Percentiles rank a stretch among this genome's conserved stretches.
phyloP scores from a whole-genome alignment of 768 basidiomycete species.

The Leccinum subtestaceum region DNA sequence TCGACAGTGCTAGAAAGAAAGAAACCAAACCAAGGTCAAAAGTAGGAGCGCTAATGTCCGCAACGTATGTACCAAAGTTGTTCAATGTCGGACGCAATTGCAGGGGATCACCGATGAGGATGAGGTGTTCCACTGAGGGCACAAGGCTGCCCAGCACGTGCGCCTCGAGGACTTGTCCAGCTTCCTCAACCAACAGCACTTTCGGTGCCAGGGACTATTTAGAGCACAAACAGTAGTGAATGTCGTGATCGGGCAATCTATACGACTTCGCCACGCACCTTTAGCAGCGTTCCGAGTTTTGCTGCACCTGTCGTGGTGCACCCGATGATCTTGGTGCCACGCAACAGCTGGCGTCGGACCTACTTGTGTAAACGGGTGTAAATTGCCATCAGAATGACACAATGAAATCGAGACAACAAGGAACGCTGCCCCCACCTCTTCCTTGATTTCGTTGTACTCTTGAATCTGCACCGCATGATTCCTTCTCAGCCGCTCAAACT shows the following conservation, averaged over 20 bases:
- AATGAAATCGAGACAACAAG: neutral
- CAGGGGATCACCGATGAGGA: slow-evolving; percentile 77
- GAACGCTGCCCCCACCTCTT: slow-evolving; percentile 46
- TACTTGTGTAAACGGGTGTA: slow-evolving; percentile 22
- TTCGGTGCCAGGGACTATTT: slow-evolving; percentile 54
- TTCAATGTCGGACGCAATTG: slow-evolving; percentile 70
- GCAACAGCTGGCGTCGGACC: slow-evolving; percentile 55
- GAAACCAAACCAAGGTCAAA: neutral
- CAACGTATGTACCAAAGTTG: slow-evolving; percentile 45
- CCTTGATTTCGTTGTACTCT: slow-evolving; percentile 39
- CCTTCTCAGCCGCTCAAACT: slow-evolving; percentile 43
- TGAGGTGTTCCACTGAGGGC: slow-evolving; percentile 65
- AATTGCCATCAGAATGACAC: neutral
- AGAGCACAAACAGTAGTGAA: neutral
- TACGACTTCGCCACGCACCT: slow-evolving; percentile 34
- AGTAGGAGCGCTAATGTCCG: neutral
- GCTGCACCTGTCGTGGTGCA: slow-evolving; percentile 83
- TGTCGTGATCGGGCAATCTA: neutral
- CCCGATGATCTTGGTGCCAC: slow-evolving; percentile 59
- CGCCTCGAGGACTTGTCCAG: slow-evolving; percentile 79
- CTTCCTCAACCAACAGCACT: slow-evolving; percentile 74
- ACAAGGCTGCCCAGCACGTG: slow-evolving; percentile 67
- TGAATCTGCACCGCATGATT: slow-evolving; percentile 38
- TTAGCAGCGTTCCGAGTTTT: slow-evolving; percentile 56
- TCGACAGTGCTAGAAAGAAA: slow-evolving; percentile 50